Evolutionary conservation across 108 stramenopile genomes (phyloP).

Genomic region (Craspedostauros australis): DNA sequence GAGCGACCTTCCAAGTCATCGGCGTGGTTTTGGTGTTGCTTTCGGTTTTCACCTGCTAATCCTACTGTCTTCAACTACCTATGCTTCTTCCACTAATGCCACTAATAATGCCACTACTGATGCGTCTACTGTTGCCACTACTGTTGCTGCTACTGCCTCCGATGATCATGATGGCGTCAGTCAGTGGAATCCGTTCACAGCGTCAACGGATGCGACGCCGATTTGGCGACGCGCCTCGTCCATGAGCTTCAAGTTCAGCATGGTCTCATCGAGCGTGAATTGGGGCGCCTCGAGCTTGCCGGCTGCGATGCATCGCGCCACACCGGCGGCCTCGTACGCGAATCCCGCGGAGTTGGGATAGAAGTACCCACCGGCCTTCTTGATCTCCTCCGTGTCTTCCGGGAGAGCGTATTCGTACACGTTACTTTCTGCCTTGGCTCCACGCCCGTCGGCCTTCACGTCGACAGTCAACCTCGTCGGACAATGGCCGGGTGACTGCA

Average conservation of each 20-base stretch:
- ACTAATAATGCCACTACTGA: no score
- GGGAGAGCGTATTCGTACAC: constrained; percentile 51
- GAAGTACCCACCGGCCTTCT: constrained; percentile 56
- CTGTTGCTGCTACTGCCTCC: background rate
- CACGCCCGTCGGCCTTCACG: constrained; percentile 45
- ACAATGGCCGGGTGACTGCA: constrained; percentile 71
- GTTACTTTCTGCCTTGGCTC: constrained; percentile 13
- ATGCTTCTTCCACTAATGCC: no score
- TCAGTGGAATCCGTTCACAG: constrained; percentile 2
- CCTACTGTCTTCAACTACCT: no score
- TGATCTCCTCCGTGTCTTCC: constrained; percentile 44
- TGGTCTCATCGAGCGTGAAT: constrained; percentile 50
- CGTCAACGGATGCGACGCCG: constrained; percentile 34
- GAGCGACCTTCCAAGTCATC: no score
- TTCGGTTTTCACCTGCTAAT: no score
- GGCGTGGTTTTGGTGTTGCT: no score
- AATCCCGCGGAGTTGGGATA: constrained; percentile 82
- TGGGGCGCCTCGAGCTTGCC: constrained; percentile 69
- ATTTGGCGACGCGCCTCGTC: constrained; percentile 56
- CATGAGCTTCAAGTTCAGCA: constrained; percentile 35
- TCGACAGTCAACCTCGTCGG: constrained; percentile 52
- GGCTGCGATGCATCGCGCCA: constrained; percentile 65
- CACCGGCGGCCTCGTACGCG: constrained; percentile 76
- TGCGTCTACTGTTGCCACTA: no score
- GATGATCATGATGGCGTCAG: background rate